Base-by-base conservation (phyloP, 2,329 filamentous ascomycete genomes). In the Alternaria sp. region DNA sequence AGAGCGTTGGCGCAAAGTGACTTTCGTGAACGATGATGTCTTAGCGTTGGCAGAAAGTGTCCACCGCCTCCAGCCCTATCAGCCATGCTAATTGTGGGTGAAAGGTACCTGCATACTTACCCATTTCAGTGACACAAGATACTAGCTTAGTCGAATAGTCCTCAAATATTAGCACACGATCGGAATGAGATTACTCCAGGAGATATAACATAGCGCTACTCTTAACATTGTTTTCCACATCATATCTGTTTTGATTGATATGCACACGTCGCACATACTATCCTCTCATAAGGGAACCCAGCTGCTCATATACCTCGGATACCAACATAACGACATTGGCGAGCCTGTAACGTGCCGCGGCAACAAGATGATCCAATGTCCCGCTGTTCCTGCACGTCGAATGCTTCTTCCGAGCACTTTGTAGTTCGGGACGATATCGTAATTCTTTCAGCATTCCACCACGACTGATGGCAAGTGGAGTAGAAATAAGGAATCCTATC, bases 31-130 rank as follows among this genome's bases (percentile, higher is more conserved):
- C 53, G 46, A 44, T 36, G 46, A 54, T 64, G 66, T 66, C 64
- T 57, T 73, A 66, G 68, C 51, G 36, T 18, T 12, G 63, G 58
- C 62, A 65, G 65, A 72, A 67, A 48, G 34, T 45, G 36, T 56
- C 69, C 67, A 74, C 73, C 73, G 72, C 73, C 69, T 72, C 74
- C 71, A 74, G 74, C 73, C 73, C 63, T 74, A 72, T 60, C 51
- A 49, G 27, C 27, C 38, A 48, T 45, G 41, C 43, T 20, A 25
- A 30, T 45, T 34, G 41, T 48, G 43, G 16, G 45, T 53, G 59
- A 44, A 53, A 53, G 44, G 59, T 58, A 64, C 51, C 48, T 56
- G 55, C 51, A 62, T 49, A 46, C 41, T 28, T 25, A 36, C 34
- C 34, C 28, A 20, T 18, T 43, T 34, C 46, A 32, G 28, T 44